Evolutionary conservation across 108 stramenopile genomes (phyloP).

Genomic region (Parmales sp.): DNA sequence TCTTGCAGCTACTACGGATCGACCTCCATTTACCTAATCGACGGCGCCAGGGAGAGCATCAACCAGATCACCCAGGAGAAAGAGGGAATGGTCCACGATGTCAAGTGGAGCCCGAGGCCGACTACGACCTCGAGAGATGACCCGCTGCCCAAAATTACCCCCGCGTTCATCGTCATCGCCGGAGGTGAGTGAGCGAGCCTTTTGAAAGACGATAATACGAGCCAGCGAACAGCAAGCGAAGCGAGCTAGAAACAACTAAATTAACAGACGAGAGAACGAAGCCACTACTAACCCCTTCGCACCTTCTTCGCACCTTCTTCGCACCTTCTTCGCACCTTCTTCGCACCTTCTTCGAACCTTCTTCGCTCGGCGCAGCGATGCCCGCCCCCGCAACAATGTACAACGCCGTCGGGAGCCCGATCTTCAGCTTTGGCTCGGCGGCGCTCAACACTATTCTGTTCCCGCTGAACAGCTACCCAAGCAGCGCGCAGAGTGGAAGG

Average conservation of each 20-base stretch:
- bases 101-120: not conserved
- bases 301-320: no score
- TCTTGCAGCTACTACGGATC: conserved; percentile 75
- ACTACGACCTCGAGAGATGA: conserved; percentile 67
- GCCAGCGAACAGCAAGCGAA: no score
- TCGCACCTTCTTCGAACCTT: no score
- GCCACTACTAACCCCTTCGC: no score
- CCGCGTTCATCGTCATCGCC: conserved; percentile 73
- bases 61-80: conserved; percentile 45
- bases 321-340: no score
- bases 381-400: conserved; percentile 78
- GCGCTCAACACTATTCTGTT: conserved; percentile 90
- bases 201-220: no score
- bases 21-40: conserved; percentile 70
- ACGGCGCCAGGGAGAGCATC: conserved; percentile 28
- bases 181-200: no score
- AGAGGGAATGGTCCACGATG: conserved; percentile 21
- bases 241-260: no score
- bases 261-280: no score
- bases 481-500: conserved; percentile 74
- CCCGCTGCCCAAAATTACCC: conserved; percentile 52
- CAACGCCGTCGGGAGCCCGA: conserved; percentile 77
- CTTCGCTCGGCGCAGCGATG: no score
- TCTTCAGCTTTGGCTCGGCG: conserved; percentile 84
- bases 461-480: conserved; percentile 74